Conservation (phyloP, 169 alveolate genomes). For the Plasmodium gonderi region DNA sequence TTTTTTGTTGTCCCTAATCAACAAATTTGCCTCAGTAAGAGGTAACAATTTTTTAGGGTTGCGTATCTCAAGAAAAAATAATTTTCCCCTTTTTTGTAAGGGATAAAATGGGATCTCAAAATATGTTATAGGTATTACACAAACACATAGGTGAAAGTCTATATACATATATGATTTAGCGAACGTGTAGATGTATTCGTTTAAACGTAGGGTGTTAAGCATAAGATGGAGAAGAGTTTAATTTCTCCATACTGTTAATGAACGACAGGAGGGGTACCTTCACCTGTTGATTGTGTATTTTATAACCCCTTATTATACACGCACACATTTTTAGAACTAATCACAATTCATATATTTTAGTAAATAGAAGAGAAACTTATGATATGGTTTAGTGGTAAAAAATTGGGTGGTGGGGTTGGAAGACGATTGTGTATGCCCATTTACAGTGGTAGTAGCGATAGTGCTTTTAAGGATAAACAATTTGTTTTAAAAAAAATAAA, state of each 20-base stretch:
- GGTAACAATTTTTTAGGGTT: no score
- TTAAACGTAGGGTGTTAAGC: no score
- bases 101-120: no score
- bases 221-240: neutral
- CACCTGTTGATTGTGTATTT: neutral
- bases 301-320: neutral
- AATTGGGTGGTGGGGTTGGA: slow-evolving; percentile 68
- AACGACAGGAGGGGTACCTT: neutral
- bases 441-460: slow-evolving; percentile 67
- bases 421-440: slow-evolving; percentile 64
- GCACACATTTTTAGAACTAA: neutral
- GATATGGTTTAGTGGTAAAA: slow-evolving; percentile 4
- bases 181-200: no score
- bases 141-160: no score
- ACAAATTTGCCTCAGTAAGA: no score
- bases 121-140: no score
- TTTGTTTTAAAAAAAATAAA: slow-evolving; percentile 74
- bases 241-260: neutral
- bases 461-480: slow-evolving; percentile 51
- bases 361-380: slow-evolving; percentile 8
- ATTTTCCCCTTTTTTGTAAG: no score
- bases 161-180: no score
- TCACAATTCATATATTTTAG: neutral
- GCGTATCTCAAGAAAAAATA: no score
- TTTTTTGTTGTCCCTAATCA: no score